Conservation (phyloP, 2,329 filamentous ascomycete species). For the Fusarium paranaense region DNA sequence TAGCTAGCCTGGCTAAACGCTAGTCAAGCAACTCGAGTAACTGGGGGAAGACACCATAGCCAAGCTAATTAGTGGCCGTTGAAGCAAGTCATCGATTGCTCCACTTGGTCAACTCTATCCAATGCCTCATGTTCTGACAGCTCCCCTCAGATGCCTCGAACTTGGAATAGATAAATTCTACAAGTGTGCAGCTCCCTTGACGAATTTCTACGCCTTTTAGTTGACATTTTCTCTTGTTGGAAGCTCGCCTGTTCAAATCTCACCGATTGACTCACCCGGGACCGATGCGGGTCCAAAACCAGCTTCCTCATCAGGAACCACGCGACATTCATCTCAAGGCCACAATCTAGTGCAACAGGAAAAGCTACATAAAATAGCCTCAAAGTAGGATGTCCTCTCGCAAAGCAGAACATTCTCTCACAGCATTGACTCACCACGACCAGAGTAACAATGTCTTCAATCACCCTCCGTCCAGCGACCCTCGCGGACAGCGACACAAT, state of each 20-base stretch:
- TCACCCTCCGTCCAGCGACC: constrained; percentile 34
- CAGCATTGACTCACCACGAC: not conserved
- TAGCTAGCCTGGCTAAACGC: not conserved
- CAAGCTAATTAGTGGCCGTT: not conserved
- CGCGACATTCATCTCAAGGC: not conserved
- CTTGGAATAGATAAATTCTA: not conserved
- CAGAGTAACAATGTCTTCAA: constrained; percentile 12
- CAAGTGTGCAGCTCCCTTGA: not conserved
- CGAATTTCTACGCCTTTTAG: not conserved
- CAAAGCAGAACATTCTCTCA: no score
- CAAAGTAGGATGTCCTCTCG: not conserved
- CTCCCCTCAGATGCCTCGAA: not conserved
- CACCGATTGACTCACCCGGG: constrained; percentile 29
- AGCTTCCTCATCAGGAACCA: constrained; percentile 33
- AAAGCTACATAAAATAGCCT: constrained; percentile 6
- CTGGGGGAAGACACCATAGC: not conserved
- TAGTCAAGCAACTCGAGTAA: not conserved
- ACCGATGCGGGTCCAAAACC: constrained; percentile 5
- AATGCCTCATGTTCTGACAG: not conserved
- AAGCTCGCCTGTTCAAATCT: not conserved
- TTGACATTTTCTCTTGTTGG: not conserved
- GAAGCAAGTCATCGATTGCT: not conserved
- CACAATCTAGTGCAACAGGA: not conserved
- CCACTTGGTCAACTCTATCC: not conserved
- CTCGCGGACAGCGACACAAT: constrained; percentile 31